Base-by-base conservation (phyloP, 202 grass and related monocot genomes). In the Digitaria exilis region DNA sequence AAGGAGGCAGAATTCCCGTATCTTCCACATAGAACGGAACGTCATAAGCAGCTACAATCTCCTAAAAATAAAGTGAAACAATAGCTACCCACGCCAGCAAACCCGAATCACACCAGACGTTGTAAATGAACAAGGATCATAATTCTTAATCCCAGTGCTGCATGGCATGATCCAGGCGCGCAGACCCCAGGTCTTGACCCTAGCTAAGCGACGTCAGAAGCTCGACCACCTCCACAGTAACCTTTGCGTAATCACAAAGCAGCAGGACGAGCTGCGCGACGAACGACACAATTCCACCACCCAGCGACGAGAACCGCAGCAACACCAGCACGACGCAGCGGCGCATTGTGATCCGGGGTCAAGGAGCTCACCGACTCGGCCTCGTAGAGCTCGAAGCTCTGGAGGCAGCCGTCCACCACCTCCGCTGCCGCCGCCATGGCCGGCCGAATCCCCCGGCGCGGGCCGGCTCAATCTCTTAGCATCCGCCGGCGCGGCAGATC, bases 321-420 rank as follows among this genome's bases (percentile, higher is more conserved):
- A 16, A 5, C 35, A 56, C 7, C 61, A 22, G 42, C 50, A 7
- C 24, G 61, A 69, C 39, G 42, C 69, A 3, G 37, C 68, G 7
- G 35, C 44, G 82, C 88, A 90, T 87, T 90, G 84, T 26, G 81
- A 75, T 73, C 77, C 63, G 54, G 55, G 34, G 5, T 48, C 30
- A 82, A 73, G 87, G 84, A 78, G 85, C 92, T 83, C 81, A 97
- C 95, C 90, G 88, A 86, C 69, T 88, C 82, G 30, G 90, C 85
- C 90, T 97, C 75, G 75, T 94, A 95, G 29, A 97, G 92, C 88
- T 90, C 82, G 75, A 97, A 97, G 59, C 84, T 93, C 76, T 87
- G 84, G 29, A 97, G 86, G 79, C 83, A 88, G 82, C 29, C 34
- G 6, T 80, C 75, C 51, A 42, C 67, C 46, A 39, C 79, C 19